Base-by-base conservation (phyloP, 495 filamentous ascomycete species). In the Xylaria longipes region DNA sequence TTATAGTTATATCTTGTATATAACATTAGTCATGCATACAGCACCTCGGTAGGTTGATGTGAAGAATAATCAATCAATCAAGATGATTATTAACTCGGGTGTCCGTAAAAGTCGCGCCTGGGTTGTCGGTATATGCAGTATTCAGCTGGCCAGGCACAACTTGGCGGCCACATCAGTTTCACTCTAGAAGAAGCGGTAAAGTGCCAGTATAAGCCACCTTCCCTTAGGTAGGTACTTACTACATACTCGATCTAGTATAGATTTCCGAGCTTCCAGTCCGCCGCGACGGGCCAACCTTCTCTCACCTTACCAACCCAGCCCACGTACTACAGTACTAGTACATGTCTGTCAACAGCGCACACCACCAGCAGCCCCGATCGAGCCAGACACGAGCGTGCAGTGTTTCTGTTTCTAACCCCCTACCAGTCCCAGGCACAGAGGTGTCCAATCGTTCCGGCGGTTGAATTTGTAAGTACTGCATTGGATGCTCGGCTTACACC, bases 401-500 rank as follows among this genome's bases (percentile, higher is more conserved):
- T 37, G 33, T 60, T 29, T 37, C 14, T 43, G 12, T 9, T 17
- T 63, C 8, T 27, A 62, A 17, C 14, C 17, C 3, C 20, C 6
- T 62, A 22, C 57, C 52, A 1, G 6, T n/a, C 39, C 31, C 33
- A n/a, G 57, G n/a, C 17, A 60, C 33, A 37, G 57, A 60, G 33
- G 57, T 60, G 4, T 17, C 52, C 67, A 69, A 69, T 69, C 33
- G 37, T 22, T 33, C 3, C 22, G 22, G 35, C 11, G 43, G 43
- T 50, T 54, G 25, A 8, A 68, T 27, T 48, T 37, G 27, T 46
- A 31, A 6, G 25, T 31, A 31, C 14, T 11, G 27, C 1, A 60
- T 66, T 79, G 77, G 75, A 89, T 89, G 87, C 85, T 91, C 77
- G 89, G 89, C 74, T 80, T 91, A 74, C 83, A 82, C 41, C 77